Evolutionary conservation across 208 protist genomes (phyloP).

Genomic region (Wallacemonas rigidus): DNA sequence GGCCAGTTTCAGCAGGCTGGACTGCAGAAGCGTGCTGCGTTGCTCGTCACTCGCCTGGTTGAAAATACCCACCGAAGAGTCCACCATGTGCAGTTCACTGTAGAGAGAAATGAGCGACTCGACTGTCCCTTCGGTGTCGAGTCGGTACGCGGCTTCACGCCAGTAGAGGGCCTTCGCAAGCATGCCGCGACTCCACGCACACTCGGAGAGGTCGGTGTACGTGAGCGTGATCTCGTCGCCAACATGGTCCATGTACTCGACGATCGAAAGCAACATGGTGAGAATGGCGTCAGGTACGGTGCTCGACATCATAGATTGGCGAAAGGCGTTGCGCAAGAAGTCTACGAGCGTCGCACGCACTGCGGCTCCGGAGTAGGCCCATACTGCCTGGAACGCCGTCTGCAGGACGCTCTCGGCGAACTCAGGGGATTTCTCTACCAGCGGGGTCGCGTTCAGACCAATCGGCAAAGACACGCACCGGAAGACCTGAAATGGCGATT

Average conservation of each 20-base stretch:
- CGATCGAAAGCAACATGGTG: conserved; percentile 59
- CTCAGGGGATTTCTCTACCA: conserved; percentile 64
- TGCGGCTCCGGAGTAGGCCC: conserved; percentile 65
- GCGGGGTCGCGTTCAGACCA: conserved; percentile 61
- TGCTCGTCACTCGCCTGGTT: conserved; percentile 67
- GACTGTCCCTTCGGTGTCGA: conserved; percentile 54
- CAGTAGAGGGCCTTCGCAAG: conserved; percentile 88
- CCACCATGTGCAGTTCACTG: conserved; percentile 76
- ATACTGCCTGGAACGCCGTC: conserved; percentile 77
- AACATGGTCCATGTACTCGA: conserved; percentile 89
- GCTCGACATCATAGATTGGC: conserved; percentile 56
- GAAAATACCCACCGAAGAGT: conserved; percentile 80
- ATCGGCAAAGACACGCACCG: conserved; percentile 72
- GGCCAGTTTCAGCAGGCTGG: conserved; percentile 79
- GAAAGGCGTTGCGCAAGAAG: conserved; percentile 63
- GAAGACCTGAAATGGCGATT: conserved; percentile 87
- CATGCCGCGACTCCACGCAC: conserved; percentile 87
- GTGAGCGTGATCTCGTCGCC: conserved; percentile 70
- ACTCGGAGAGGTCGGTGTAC: conserved; percentile 68
- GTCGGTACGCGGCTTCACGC: conserved; percentile 82
- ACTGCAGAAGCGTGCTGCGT: conserved; percentile 65
- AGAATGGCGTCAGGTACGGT: conserved; percentile 79
- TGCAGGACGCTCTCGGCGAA: conserved; percentile 70
- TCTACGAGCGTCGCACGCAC: conserved; percentile 64
- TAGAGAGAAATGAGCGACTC: conserved; percentile 86